Evolutionary conservation across 139 green algal genomes (phyloP).

Genomic region (Ulvella scutata): DNA sequence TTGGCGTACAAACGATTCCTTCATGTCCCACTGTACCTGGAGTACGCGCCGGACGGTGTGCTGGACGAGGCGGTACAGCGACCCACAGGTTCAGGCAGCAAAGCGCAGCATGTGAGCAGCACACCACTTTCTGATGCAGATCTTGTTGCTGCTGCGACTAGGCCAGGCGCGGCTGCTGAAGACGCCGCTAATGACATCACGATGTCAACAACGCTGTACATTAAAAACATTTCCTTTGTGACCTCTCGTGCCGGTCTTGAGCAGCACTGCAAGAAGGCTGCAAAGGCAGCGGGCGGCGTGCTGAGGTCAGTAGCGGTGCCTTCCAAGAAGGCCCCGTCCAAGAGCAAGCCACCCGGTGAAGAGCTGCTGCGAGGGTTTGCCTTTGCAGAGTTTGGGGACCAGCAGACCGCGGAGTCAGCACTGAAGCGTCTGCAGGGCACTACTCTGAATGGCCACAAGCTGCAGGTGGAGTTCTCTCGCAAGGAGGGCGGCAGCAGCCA

Average conservation of each 20-base stretch:
- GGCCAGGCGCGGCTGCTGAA: neutral
- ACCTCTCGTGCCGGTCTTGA: constrained; percentile 51
- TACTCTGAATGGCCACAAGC: constrained; percentile 78
- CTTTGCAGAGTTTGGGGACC: neutral
- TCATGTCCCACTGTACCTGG: constrained; percentile 89
- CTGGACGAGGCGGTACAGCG: constrained; percentile 28
- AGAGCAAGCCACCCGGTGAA: neutral
- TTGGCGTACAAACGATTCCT: constrained; percentile 93
- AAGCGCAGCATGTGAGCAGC: too few species aligned
- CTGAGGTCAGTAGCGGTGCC: constrained; percentile 28
- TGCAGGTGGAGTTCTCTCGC: constrained; percentile 53
- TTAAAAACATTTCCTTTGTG: constrained; percentile 90
- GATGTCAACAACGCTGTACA: constrained; percentile 50
- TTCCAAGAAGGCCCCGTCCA: constrained; percentile 9
- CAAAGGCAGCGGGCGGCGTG: constrained; percentile 29
- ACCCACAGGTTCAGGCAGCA: too few species aligned
- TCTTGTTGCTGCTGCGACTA: neutral
- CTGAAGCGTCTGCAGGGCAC: constrained; percentile 40
- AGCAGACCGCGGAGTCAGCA: neutral
- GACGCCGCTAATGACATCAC: neutral
- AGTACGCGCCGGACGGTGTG: constrained; percentile 85
- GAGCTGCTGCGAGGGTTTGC: constrained; percentile 10
- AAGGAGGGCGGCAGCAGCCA: constrained; percentile 2
- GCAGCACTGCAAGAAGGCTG: constrained; percentile 58
- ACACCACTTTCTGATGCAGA: neutral